Evolutionary conservation across 768 basidiomycete genomes (phyloP).

Genomic region (Pleurotus citrinopileatus): DNA sequence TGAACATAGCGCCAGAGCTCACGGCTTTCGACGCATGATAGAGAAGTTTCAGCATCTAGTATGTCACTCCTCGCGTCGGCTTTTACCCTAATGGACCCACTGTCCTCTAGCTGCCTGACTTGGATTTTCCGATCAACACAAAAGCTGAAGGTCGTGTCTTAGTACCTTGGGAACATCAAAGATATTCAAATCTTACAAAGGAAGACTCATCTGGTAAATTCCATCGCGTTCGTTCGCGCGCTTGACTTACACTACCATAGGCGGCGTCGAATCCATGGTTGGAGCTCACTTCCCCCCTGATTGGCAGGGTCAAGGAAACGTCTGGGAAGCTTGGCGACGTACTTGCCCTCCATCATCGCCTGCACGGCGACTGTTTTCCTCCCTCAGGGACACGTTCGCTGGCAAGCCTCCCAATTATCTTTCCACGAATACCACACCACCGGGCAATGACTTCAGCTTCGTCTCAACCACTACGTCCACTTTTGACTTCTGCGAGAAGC

Average conservation of each 20-base stretch:
- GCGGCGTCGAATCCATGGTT: conserved; percentile 54
- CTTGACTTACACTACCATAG: conserved; percentile 27
- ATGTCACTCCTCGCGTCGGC: conserved; percentile 15
- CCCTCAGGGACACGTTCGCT: conserved; percentile 54
- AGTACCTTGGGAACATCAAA: conserved; percentile 87
- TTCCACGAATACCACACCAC: conserved; percentile 18
- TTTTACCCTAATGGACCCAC: conserved; percentile 1
- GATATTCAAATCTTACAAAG: conserved; percentile 66
- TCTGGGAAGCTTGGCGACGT: conserved; percentile 95
- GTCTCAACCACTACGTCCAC: conserved; percentile 54
- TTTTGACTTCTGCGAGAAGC: conserved; percentile 76
- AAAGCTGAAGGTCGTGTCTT: conserved; percentile 93
- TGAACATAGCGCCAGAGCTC: conserved; percentile 76
- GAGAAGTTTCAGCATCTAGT: conserved; percentile 66
- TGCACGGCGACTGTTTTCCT: conserved; percentile 81
- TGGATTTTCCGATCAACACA: conserved; percentile 93
- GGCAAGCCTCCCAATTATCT: conserved; percentile 18
- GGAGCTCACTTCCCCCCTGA: conserved; percentile 70
- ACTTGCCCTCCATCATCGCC: conserved; percentile 79
- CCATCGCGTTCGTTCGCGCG: neutral
- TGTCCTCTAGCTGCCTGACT: conserved; percentile 71
- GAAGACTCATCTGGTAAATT: conserved; percentile 40
- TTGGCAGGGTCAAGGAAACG: conserved; percentile 80
- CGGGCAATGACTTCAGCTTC: conserved; percentile 66
- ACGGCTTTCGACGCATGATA: conserved; percentile 75